phyloP scores from a whole-genome alignment of 495 filamentous ascomycete genomes.

The Tuber borchii region DNA sequence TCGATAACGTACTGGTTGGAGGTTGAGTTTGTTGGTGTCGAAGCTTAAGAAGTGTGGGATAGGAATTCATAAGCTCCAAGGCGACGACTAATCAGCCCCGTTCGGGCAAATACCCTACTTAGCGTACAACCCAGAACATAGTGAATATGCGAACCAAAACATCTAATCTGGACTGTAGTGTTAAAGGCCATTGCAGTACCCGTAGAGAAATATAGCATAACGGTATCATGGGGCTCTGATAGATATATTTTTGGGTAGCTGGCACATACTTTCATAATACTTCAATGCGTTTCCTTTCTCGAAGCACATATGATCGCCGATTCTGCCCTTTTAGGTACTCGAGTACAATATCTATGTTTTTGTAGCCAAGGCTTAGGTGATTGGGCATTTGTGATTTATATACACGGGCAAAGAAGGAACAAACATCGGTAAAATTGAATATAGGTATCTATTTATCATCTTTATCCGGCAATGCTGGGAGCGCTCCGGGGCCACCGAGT shows the following conservation, averaged over 20 bases:
- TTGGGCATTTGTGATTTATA: neutral
- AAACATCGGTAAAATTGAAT: neutral
- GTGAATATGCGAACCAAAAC: neutral
- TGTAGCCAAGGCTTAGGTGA: neutral
- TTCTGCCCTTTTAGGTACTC: neutral
- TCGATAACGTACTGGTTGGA: neutral
- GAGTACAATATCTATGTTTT: neutral
- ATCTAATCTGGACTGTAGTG: neutral
- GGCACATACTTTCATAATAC: neutral
- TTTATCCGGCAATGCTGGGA: conserved; percentile 25
- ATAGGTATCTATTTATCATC: conserved; percentile 11
- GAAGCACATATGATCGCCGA: neutral
- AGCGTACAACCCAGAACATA: neutral
- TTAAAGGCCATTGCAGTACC: neutral
- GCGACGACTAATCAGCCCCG: conserved; percentile 23
- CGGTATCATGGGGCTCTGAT: neutral
- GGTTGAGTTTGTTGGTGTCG: conserved; percentile 7
- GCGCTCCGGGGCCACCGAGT: conserved; percentile 57
- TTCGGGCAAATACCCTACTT: neutral
- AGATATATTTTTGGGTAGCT: neutral
- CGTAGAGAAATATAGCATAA: neutral
- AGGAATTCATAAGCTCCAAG: conserved; percentile 20
- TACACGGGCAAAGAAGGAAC: neutral
- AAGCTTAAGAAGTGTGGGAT: conserved; percentile 14
- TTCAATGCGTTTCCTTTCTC: neutral